Conservation (phyloP, 169 alveolate species). For the Condylostoma magnum region DNA sequence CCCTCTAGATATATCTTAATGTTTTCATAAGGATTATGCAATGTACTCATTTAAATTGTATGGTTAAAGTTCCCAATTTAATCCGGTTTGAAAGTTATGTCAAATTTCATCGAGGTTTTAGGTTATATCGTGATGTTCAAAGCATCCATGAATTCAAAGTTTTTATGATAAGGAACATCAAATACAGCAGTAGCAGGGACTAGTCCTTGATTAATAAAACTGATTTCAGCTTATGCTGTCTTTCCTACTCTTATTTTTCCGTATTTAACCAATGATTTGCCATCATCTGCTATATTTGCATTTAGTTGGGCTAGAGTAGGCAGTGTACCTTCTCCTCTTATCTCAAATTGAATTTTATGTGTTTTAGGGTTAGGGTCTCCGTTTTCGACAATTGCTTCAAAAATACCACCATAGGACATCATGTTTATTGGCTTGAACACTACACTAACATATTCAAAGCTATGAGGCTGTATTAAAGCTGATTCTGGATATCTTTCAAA, state of each 20-base stretch:
- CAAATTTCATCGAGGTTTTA: constrained; percentile 73
- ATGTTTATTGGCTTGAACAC: constrained; percentile 88
- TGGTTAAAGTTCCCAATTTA: constrained; percentile 59
- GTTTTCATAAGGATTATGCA: constrained; percentile 83
- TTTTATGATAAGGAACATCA: constrained; percentile 70
- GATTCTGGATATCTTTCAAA: constrained; percentile 82
- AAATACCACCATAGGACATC: constrained; percentile 86
- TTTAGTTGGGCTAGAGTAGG: constrained; percentile 16
- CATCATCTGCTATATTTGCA: constrained; percentile 56
- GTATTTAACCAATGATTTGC: constrained; percentile 75
- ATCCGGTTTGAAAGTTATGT: constrained; percentile 72
- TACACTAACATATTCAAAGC: constrained; percentile 86
- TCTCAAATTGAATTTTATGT: constrained; percentile 82
- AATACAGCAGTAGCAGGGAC: constrained; percentile 85
- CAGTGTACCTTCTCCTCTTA: constrained; percentile 86
- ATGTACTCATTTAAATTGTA: constrained; percentile 59
- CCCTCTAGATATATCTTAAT: constrained; percentile 72
- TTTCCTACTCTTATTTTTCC: constrained; percentile 76
- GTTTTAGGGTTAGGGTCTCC: constrained; percentile 85
- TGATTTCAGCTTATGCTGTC: constrained; percentile 55
- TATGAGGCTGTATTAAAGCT: constrained; percentile 88
- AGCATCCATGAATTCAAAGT: constrained; percentile 73
- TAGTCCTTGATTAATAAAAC: constrained; percentile 80
- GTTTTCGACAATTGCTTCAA: constrained; percentile 88
- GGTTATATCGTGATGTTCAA: constrained; percentile 77